Evolutionary conservation across 495 filamentous ascomycete genomes (phyloP).

Genomic region (Neurospora sp.): DNA sequence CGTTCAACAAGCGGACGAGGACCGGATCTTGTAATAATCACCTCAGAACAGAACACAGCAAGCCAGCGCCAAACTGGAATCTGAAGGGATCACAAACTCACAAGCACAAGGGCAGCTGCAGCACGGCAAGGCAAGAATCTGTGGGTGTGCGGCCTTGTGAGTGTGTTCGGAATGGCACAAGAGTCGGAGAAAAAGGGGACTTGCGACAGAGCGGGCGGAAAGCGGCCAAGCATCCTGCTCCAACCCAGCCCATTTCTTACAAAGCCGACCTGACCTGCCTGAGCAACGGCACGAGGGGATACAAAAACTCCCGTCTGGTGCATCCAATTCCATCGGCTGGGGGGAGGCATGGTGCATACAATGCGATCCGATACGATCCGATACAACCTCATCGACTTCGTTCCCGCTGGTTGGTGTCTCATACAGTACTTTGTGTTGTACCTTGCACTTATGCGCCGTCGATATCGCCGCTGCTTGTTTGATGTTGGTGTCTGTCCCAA

Average conservation of each 20-base stretch:
- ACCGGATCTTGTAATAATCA: not conserved
- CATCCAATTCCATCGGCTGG: not conserved
- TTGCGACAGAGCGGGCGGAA: not conserved
- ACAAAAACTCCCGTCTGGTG: not conserved
- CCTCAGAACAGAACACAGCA: not conserved
- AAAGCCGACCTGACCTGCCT: not conserved
- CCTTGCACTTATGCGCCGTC: not conserved
- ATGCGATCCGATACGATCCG: not conserved
- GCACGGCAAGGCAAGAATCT: slow-evolving; percentile 2
- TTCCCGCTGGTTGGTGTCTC: not conserved
- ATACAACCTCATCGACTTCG: not conserved
- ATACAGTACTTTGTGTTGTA: not conserved
- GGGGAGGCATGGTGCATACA: not conserved
- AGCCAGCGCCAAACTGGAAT: not conserved
- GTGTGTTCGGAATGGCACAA: slow-evolving; percentile 8
- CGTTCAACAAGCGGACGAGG: slow-evolving; percentile 2
- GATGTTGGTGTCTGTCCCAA: not conserved
- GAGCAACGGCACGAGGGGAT: not conserved
- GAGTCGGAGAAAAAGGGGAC: slow-evolving; percentile 12
- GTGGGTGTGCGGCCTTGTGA: not conserved
- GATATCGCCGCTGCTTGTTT: not conserved
- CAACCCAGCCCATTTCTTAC: not conserved
- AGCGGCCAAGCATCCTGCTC: not conserved
- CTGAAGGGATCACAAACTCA: not conserved
- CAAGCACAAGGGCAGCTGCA: slow-evolving; percentile 3